Conservation (phyloP, 2,329 filamentous ascomycete genomes). For the Arthroderma uncinatum region DNA sequence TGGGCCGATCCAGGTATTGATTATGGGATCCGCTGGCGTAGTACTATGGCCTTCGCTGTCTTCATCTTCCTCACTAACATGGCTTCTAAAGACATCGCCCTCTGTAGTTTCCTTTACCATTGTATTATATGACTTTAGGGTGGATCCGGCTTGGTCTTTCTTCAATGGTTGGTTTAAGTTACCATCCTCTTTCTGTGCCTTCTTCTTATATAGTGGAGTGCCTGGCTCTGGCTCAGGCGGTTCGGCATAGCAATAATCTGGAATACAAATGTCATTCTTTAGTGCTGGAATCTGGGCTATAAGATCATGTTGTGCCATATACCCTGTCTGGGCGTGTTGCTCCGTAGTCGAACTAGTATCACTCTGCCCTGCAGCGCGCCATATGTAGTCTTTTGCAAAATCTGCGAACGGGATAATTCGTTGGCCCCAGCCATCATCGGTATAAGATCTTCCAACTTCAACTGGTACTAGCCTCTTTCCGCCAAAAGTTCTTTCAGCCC, state of each 20-base stretch:
- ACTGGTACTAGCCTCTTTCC: slow-evolving; percentile 75
- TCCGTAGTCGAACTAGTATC: neutral
- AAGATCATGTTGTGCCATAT: slow-evolving; percentile 85
- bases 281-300: slow-evolving; percentile 70
- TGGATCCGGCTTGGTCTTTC: slow-evolving; percentile 29
- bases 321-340: slow-evolving; percentile 45
- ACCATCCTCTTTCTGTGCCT: slow-evolving; percentile 20
- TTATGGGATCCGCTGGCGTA: slow-evolving; percentile 43
- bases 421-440: slow-evolving; percentile 75
- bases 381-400: slow-evolving; percentile 57
- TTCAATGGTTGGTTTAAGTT: slow-evolving; percentile 11
- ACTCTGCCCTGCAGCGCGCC: slow-evolving; percentile 15
- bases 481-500: slow-evolving; percentile 60
- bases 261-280: slow-evolving; percentile 62
- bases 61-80: neutral
- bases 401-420: slow-evolving; percentile 61
- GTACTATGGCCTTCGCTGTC: slow-evolving; percentile 7
- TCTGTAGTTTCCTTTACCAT: neutral
- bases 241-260: slow-evolving; percentile 71
- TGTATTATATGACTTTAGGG: neutral
- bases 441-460: slow-evolving; percentile 78
- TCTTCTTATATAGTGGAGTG: slow-evolving; percentile 36
- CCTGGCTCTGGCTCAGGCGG: slow-evolving; percentile 47
- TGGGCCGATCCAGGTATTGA: slow-evolving; percentile 92
- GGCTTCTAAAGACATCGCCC: too few species aligned